Evolutionary conservation across 2,329 filamentous ascomycete species (phyloP).

Genomic region (Botrytis byssoidea): DNA sequence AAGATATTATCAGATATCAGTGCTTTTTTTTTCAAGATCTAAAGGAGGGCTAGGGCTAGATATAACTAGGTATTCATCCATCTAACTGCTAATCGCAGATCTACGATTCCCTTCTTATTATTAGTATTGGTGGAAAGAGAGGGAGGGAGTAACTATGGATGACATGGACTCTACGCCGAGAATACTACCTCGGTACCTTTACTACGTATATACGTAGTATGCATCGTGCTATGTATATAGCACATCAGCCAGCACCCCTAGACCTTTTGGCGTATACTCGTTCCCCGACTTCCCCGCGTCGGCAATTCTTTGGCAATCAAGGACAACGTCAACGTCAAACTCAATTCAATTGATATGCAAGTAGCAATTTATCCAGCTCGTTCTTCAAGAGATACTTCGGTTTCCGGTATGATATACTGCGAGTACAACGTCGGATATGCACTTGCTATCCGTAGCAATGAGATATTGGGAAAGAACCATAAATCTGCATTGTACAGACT

Average conservation of each 20-base stretch:
- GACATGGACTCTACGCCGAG: not conserved
- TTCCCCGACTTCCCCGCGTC: slow-evolving; percentile 1
- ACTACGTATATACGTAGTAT: not conserved
- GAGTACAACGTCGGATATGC: slow-evolving; percentile 11
- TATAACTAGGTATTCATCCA: not conserved
- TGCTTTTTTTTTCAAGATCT: not conserved
- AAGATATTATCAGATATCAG: not conserved
- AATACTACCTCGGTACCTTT: not conserved
- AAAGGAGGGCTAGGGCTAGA: not conserved
- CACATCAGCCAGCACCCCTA: not conserved
- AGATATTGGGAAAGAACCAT: not conserved
- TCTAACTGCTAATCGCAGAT: not conserved
- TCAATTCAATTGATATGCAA: not conserved
- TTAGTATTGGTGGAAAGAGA: not conserved
- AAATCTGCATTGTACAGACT: slow-evolving; percentile 6
- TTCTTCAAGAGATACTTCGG: not conserved
- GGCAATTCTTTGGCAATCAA: not conserved
- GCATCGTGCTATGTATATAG: not conserved
- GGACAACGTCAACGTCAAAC: not conserved
- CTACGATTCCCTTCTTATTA: not conserved
- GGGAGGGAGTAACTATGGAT: not conserved
- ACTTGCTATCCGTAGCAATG: slow-evolving; percentile 16
- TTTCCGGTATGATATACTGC: slow-evolving; percentile 15
- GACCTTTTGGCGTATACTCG: not conserved
- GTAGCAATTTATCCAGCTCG: not conserved